phyloP scores from a whole-genome alignment of 2,329 filamentous ascomycete genomes.

The Penicillium sp. region DNA sequence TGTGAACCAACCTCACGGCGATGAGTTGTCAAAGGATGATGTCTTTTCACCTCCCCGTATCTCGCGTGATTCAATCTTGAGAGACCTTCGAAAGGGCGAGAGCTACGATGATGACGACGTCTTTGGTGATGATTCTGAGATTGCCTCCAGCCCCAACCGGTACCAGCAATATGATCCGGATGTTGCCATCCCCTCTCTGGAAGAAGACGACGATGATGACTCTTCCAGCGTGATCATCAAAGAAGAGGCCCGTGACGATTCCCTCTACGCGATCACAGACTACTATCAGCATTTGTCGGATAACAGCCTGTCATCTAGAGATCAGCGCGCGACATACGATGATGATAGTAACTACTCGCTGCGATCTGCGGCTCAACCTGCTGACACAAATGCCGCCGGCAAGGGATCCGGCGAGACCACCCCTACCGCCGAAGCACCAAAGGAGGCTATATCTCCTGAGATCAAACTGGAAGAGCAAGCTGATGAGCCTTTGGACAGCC shows the following conservation, averaged over 20 bases:
- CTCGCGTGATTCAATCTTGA: slow-evolving; percentile 89
- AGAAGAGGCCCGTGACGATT: slow-evolving; percentile 61
- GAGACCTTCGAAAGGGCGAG: slow-evolving; percentile 75
- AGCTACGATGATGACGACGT: slow-evolving; percentile 59
- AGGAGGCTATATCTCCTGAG: not conserved
- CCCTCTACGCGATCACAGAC: slow-evolving; percentile 67
- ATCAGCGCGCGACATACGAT: slow-evolving; percentile 47
- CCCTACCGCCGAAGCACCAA: slow-evolving; percentile 28
- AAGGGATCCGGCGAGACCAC: slow-evolving; percentile 36
- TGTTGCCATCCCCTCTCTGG: slow-evolving; percentile 83
- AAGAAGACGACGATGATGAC: slow-evolving; percentile 61
- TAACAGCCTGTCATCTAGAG: slow-evolving; percentile 32
- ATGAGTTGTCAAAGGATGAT: slow-evolving; percentile 59
- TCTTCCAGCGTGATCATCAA: slow-evolving; percentile 67
- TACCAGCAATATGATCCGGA: slow-evolving; percentile 76
- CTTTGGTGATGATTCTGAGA: slow-evolving; percentile 64
- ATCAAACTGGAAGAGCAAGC: not conserved
- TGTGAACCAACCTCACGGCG: slow-evolving; percentile 9
- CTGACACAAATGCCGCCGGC: slow-evolving; percentile 24
- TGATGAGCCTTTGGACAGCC: slow-evolving; percentile 15
- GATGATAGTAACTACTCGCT: slow-evolving; percentile 61
- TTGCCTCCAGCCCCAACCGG: slow-evolving; percentile 61
- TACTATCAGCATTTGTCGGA: slow-evolving; percentile 58
- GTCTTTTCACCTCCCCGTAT: slow-evolving; percentile 70
- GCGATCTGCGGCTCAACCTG: slow-evolving; percentile 36